Evolutionary conservation across 768 basidiomycete species (phyloP).

Genomic region (Boletus sp.): DNA sequence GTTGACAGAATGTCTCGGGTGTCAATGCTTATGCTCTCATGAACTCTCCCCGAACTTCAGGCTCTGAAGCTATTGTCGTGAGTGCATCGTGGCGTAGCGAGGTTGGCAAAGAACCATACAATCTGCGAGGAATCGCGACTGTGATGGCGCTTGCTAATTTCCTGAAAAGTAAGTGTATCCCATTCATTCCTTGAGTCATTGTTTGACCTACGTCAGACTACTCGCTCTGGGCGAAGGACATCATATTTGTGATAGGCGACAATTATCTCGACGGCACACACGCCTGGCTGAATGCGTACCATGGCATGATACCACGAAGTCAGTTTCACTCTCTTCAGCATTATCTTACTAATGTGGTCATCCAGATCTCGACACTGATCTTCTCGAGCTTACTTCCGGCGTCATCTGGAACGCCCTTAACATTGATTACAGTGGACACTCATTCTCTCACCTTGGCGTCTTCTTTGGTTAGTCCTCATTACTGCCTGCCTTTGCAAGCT

Average conservation of each 20-base stretch:
- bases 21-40: conserved; percentile 82
- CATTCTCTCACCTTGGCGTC: conserved; percentile 93
- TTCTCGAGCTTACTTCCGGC: conserved; percentile 67
- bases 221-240: conserved; percentile 93
- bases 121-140: conserved; percentile 85
- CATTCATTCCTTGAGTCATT: neutral
- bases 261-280: conserved; percentile 90
- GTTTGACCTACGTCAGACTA: conserved; percentile 49
- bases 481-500: conserved; percentile 1
- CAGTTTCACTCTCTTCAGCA: conserved; percentile 10
- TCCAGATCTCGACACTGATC: conserved; percentile 64
- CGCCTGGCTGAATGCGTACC: conserved; percentile 87
- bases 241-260: conserved; percentile 87
- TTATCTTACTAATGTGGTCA: neutral
- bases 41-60: conserved; percentile 86
- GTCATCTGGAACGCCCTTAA: conserved; percentile 95
- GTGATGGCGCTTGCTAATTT: conserved; percentile 82
- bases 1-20: conserved; percentile 53
- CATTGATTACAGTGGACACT: conserved; percentile 95
- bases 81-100: conserved; percentile 88
- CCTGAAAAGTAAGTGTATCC: conserved; percentile 61
- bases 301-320: conserved; percentile 69
- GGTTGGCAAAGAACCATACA: conserved; percentile 55
- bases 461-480: conserved; percentile 71
- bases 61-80: conserved; percentile 88